A percentile compares a stretch with the other conserved stretches of the same genome.
Conservation (phyloP, 352 stramenopile genomes). For the Saprolegnia diclina region DNA sequence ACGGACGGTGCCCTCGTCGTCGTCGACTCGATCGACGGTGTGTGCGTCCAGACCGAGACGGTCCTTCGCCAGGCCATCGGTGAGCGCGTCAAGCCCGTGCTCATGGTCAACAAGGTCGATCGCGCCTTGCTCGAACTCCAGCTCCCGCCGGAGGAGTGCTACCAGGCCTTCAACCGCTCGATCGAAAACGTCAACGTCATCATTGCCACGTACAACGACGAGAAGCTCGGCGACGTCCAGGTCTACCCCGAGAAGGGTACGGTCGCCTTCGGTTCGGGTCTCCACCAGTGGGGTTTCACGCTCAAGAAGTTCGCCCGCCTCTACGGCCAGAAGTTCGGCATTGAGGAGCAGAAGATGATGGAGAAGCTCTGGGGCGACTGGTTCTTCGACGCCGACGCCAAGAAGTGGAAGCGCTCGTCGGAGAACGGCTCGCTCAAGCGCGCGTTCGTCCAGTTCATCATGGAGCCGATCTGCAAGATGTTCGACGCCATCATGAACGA, state of each 20-base stretch:
- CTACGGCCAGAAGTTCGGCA: constrained; percentile 98
- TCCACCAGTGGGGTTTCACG: constrained; percentile 99
- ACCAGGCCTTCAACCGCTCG: constrained; percentile 97
- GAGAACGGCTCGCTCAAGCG: constrained; percentile 95
- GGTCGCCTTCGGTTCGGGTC: constrained; percentile 98
- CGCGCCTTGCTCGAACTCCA: constrained; percentile 97
- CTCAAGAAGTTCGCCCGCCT: constrained; percentile 98
- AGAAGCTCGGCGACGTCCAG: constrained; percentile 94
- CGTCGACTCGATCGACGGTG: constrained; percentile 98
- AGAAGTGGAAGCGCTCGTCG: constrained; percentile 92
- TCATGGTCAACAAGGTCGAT: constrained; percentile 99
- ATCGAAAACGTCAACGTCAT: constrained; percentile 99
- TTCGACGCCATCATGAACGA: constrained; percentile 99
- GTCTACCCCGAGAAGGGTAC: constrained; percentile 98
- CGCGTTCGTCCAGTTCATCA: constrained; percentile 99
- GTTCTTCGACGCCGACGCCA: constrained; percentile 93
- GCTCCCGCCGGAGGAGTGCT: constrained; percentile 98
- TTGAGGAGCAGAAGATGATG: constrained; percentile 99
- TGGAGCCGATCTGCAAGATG: constrained; percentile 99
- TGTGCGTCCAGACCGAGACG: constrained; percentile 99
- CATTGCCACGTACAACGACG: constrained; percentile 99
- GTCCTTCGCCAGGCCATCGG: constrained; percentile 97
- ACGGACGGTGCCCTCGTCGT: constrained; percentile 99
- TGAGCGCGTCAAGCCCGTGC: constrained; percentile 96
- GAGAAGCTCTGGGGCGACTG: constrained; percentile 99